A percentile compares a stretch with the other conserved stretches of the same genome.
These are phyloP conservation scores for Agapanthus africanus DNA, from an alignment of 106 monocot genomes.

Conservation along the genomic window DNA sequence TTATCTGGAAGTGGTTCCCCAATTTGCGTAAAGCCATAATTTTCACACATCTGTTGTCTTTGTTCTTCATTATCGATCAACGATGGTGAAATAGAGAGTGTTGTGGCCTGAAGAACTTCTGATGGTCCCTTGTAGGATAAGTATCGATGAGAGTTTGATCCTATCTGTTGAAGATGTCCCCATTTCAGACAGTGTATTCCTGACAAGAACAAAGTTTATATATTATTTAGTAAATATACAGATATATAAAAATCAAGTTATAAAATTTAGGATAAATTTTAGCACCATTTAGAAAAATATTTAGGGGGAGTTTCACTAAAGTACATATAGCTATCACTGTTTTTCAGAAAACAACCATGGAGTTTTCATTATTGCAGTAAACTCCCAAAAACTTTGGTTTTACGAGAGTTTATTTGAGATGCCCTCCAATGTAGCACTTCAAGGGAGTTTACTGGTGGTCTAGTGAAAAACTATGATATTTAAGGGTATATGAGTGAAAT, in stretches of 20 bases:
- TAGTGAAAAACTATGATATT: no score
- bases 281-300: neutral
- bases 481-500: no score
- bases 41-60: slow-evolving; percentile 63
- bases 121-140: slow-evolving; percentile 18
- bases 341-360: no score
- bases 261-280: neutral
- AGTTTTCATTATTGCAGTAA: no score
- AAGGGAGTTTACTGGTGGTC: no score
- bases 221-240: neutral
- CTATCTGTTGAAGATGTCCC: slow-evolving; percentile 16
- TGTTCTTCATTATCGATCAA: slow-evolving; percentile 38
- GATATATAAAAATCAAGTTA: neutral
- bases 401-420: no score
- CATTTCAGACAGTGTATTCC: slow-evolving; percentile 21
- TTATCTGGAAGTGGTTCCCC: slow-evolving; percentile 72
- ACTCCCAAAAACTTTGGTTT: no score
- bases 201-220: slow-evolving; percentile 7
- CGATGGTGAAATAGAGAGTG: slow-evolving; percentile 32
- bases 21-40: slow-evolving; percentile 86
- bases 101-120: slow-evolving; percentile 30
- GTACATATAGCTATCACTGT: no score
- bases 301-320: neutral
- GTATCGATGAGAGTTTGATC: slow-evolving; percentile 1
- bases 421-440: no score